A percentile compares a stretch with the other conserved stretches of the same genome.
phyloP scores from a whole-genome alignment of 805 yeast genomes.

The Zygosaccharomyces pseudorouxii region DNA sequence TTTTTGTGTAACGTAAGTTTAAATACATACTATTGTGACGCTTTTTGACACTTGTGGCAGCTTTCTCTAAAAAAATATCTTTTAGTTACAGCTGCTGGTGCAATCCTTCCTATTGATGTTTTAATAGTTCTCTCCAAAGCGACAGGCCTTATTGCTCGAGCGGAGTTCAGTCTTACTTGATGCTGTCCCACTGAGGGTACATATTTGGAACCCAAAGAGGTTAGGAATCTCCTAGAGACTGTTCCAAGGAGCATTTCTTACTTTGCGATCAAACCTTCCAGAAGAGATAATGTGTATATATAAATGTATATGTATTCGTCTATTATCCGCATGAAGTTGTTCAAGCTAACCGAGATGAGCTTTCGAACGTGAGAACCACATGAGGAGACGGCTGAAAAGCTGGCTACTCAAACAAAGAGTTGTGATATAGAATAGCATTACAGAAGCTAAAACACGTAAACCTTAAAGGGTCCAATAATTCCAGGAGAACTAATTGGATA shows the following conservation, averaged over 20 bases:
- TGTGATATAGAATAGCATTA: too few species aligned
- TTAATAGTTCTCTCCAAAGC: neutral
- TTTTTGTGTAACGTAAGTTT: neutral
- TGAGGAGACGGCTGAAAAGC: too few species aligned
- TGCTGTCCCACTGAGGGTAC: neutral
- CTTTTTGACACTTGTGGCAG: conserved; percentile 16
- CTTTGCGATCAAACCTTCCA: neutral
- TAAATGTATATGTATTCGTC: too few species aligned
- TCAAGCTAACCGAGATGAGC: too few species aligned
- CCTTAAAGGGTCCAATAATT: too few species aligned
- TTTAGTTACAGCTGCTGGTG: neutral
- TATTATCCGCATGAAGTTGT: too few species aligned
- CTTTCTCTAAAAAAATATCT: conserved; percentile 14
- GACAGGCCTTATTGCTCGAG: neutral
- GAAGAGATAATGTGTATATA: too few species aligned
- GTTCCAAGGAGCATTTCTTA: conserved; percentile 1
- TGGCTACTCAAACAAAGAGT: too few species aligned
- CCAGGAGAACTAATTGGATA: too few species aligned
- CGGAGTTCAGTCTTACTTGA: neutral
- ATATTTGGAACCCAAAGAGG: neutral
- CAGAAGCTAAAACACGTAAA: too few species aligned
- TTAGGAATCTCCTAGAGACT: neutral
- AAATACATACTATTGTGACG: conserved; percentile 4
- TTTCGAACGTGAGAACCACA: too few species aligned
- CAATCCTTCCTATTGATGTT: neutral